Conservation (phyloP, 352 stramenopile genomes). For the Poterioochromonas sp. region DNA sequence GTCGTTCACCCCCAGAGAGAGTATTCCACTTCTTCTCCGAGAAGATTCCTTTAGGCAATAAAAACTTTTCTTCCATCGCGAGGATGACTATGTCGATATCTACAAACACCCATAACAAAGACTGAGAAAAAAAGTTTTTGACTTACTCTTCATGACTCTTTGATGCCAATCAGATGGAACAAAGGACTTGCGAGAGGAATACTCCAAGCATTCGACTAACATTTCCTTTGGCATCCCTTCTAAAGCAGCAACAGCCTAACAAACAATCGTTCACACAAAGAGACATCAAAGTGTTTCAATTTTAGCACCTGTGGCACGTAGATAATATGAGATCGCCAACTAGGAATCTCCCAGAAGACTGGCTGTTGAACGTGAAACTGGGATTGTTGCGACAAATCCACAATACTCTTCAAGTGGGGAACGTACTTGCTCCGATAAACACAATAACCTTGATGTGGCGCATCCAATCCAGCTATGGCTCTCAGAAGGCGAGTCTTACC, state of each 20-base stretch:
- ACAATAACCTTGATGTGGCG: not conserved
- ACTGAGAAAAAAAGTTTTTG: not conserved
- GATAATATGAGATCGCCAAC: not conserved
- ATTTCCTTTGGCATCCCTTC: not conserved
- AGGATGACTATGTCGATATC: not conserved
- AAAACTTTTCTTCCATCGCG: not conserved
- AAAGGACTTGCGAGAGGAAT: too few relatives aligned
- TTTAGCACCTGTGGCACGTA: slow-evolving; percentile 7
- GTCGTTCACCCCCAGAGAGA: slow-evolving; percentile 10
- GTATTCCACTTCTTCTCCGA: not conserved
- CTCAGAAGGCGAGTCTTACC: not conserved
- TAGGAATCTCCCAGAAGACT: not conserved
- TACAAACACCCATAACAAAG: not conserved
- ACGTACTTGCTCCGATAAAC: not conserved
- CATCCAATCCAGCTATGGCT: not conserved
- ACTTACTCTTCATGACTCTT: not conserved
- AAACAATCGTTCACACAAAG: not conserved
- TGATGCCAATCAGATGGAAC: not conserved
- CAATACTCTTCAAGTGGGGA: not conserved
- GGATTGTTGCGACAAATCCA: not conserved
- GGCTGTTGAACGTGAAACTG: not conserved
- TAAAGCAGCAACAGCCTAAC: not conserved
- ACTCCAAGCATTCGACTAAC: too few relatives aligned
- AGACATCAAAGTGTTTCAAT: not conserved
- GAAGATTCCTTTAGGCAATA: not conserved